Conservation (phyloP, 306 rosid genomes). For the Quercus robur region DNA sequence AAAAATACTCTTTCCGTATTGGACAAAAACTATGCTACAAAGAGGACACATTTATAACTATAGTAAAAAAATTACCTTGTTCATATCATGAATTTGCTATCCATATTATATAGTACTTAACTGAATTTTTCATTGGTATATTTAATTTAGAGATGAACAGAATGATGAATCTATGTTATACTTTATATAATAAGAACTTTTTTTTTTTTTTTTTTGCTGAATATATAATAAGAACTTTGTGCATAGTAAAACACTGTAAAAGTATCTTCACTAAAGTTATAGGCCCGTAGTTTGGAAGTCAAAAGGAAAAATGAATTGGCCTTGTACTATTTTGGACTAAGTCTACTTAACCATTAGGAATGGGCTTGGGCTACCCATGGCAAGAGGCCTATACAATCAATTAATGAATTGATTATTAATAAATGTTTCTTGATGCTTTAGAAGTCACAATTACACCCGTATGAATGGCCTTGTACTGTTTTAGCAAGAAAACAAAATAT, state of each 20-base stretch:
- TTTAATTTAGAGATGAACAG: background rate
- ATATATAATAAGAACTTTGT: background rate
- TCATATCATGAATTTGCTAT: background rate
- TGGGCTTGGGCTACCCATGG: no score
- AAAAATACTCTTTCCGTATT: slow-evolving; percentile 61
- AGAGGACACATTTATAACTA: slow-evolving; percentile 56
- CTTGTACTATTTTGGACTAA: no score
- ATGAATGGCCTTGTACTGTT: no score
- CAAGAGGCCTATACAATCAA: no score
- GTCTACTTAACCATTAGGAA: no score
- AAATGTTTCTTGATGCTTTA: no score
- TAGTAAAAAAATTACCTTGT: background rate
- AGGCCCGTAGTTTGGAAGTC: no score
- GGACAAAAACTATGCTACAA: slow-evolving; percentile 85
- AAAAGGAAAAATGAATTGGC: no score
- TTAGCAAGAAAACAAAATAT: no score
- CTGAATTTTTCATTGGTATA: background rate
- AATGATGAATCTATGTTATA: background rate
- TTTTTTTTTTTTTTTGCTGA: background rate
- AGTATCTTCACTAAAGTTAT: no score
- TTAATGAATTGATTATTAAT: no score
- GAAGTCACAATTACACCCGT: no score
- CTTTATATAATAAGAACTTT: background rate
- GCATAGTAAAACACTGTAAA: background rate
- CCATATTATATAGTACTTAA: background rate